Conservation (phyloP, 371 early-diverging fungal species). For the Choanephora cucurbitarum region DNA sequence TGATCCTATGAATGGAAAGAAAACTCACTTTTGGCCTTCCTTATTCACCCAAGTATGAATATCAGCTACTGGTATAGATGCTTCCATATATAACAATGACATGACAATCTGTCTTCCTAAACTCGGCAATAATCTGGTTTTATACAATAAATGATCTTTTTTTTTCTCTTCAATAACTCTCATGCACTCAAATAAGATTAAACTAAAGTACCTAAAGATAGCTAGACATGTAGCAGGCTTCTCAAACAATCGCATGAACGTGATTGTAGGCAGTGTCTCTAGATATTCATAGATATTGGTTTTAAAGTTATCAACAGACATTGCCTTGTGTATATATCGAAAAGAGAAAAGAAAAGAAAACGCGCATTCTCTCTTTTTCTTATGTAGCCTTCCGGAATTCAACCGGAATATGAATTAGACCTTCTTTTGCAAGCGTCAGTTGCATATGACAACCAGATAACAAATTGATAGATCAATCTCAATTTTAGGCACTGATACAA, state of each 20-base stretch:
- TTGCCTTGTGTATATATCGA: conserved; percentile 1
- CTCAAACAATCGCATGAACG: conserved; percentile 77
- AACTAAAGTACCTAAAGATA: conserved; percentile 77
- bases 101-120: conserved; percentile 90
- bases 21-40: conserved; percentile 53
- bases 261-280: conserved; percentile 73
- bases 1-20: no score
- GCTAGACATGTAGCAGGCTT: conserved; percentile 94
- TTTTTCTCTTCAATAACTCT: no score
- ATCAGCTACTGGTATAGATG: conserved; percentile 61
- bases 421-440: no score
- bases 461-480: no score
- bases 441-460: no score
- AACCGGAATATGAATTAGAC: no score
- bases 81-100: conserved; percentile 80
- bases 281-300: conserved; percentile 80
- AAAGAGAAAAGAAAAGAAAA: not conserved
- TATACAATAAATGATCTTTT: no score
- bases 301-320: conserved; percentile 60
- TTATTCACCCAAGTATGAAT: conserved; percentile 70
- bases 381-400: no score
- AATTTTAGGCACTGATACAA: no score
- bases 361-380: no score
- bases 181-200: not conserved
- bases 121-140: conserved; percentile 74